These are phyloP conservation scores for Backusella tuberculispora DNA, from an alignment of 192 early-diverging fungal species.

Conservation along the genomic window DNA sequence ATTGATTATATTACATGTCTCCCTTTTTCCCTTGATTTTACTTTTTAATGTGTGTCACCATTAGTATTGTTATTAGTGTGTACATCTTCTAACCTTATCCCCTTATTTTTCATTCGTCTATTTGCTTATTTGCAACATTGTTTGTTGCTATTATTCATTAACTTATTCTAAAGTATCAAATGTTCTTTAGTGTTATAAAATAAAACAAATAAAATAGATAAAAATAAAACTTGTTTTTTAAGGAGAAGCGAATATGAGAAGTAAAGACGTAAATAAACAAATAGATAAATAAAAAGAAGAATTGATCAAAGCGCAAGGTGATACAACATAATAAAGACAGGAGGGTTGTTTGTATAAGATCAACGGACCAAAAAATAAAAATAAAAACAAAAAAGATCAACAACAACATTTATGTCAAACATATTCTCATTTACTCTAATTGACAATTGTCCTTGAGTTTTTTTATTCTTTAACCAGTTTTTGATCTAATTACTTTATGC, in stretches of 20 bases:
- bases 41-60: conserved; percentile 7
- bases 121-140: neutral
- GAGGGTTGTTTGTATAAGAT: conserved; percentile 6
- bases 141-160: neutral
- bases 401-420: conserved; percentile 8
- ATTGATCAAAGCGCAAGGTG: conserved; percentile 11
- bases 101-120: neutral
- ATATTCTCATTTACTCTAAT: conserved; percentile 26
- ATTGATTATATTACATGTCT: conserved; percentile 15
- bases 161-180: neutral
- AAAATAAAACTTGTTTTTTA: conserved; percentile 13
- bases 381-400: neutral
- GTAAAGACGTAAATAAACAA: conserved; percentile 1
- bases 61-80: conserved; percentile 8
- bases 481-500: neutral
- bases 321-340: neutral
- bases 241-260: neutral
- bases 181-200: neutral
- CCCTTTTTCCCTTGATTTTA: neutral
- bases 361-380: neutral
- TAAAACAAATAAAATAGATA: neutral
- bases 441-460: conserved; percentile 21
- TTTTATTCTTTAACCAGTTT: neutral
- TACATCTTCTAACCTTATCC: conserved; percentile 6
- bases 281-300: conserved; percentile 6